Percentiles rank a stretch among this genome's conserved stretches.
phyloP scores from a whole-genome alignment of 352 stramenopile genomes.

The Phytophthora europaea region DNA sequence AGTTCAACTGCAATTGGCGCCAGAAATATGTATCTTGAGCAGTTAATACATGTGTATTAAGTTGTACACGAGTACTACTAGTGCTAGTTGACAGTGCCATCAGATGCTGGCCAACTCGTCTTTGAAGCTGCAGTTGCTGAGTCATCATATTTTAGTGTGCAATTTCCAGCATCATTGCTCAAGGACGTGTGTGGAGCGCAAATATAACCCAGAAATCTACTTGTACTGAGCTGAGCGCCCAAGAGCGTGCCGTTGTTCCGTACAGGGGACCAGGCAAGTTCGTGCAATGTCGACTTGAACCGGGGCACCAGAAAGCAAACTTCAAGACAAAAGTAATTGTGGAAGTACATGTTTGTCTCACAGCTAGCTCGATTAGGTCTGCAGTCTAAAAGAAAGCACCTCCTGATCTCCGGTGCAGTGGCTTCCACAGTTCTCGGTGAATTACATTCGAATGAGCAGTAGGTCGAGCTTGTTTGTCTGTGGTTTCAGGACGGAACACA shows the following conservation, averaged over 20 bases:
- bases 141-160: background rate
- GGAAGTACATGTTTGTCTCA: background rate
- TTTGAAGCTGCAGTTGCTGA: conserved; percentile 3
- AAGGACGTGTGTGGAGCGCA: background rate
- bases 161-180: background rate
- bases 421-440: conserved; percentile 34
- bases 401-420: conserved; percentile 31
- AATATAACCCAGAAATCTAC: background rate
- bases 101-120: background rate
- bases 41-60: background rate
- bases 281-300: too few species aligned
- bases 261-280: too few species aligned
- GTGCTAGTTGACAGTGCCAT: background rate
- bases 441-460: background rate
- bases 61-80: too few species aligned
- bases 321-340: background rate
- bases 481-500: background rate
- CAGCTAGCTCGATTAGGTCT: background rate
- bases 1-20: background rate
- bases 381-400: conserved; percentile 4
- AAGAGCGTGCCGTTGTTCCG: too few species aligned
- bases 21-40: background rate
- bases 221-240: background rate
- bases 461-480: conserved; percentile 4
- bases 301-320: background rate